Percentiles rank a stretch among this genome's conserved stretches.
Evolutionary conservation across 345 rosid species (phyloP).

Genomic region (Punica granatum): DNA sequence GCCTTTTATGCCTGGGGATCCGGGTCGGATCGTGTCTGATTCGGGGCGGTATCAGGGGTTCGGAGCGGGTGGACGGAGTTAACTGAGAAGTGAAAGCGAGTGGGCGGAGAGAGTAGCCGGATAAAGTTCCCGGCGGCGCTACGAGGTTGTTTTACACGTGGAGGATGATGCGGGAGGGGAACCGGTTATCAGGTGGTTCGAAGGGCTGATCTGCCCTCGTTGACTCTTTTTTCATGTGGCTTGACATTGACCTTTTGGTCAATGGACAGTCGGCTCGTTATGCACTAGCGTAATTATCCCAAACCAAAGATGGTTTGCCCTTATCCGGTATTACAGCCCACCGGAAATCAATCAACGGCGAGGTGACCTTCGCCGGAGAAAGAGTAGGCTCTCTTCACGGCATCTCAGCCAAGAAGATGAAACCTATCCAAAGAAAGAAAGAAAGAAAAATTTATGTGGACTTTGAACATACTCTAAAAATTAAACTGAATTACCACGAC

Average conservation of each 20-base stretch:
- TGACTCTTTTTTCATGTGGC: neutral
- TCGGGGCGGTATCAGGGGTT: neutral
- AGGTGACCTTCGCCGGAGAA: neutral
- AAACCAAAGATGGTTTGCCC: no score
- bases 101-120: neutral
- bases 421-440: no score
- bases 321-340: constrained; percentile 2
- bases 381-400: no score
- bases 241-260: neutral
- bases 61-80: neutral
- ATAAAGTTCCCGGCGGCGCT: neutral
- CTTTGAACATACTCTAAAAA: no score
- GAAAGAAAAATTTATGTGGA: no score
- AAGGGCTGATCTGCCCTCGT: neutral
- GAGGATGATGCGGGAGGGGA: neutral
- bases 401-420: no score
- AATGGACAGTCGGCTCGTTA: no score
- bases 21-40: constrained; percentile 2
- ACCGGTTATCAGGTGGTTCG: neutral
- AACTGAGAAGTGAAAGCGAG: neutral
- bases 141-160: neutral
- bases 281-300: no score
- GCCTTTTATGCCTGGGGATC: neutral
- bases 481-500: no score
- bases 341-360: neutral